phyloP scores from a whole-genome alignment of 495 filamentous ascomycete genomes.

The Talaromyces liani region DNA sequence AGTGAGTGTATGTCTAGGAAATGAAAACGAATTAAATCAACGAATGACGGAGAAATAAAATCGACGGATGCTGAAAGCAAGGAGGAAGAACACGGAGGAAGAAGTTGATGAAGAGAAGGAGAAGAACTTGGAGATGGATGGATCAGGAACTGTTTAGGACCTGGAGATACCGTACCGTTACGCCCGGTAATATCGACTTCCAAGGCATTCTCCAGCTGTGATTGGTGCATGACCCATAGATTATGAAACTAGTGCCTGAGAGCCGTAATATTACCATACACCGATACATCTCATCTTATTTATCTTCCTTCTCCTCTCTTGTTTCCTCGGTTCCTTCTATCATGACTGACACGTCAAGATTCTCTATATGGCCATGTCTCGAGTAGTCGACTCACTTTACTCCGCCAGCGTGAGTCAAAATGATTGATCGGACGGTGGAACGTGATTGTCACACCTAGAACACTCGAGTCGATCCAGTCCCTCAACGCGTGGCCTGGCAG shows the following conservation, averaged over 20 bases:
- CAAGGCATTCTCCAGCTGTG: not conserved
- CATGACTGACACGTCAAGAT: not conserved
- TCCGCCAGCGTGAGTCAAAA: not conserved
- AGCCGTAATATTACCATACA: slow-evolving; percentile 1
- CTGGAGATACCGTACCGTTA: not conserved
- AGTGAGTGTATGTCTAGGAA: slow-evolving; percentile 2
- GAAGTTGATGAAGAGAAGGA: not conserved
- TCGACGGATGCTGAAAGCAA: not conserved
- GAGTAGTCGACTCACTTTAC: not conserved
- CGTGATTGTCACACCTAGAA: not conserved
- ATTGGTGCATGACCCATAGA: not conserved
- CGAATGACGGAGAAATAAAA: not conserved
- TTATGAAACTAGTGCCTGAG: not conserved
- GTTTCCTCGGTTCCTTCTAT: not conserved
- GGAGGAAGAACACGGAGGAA: not conserved
- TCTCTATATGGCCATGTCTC: not conserved
- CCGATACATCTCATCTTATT: not conserved
- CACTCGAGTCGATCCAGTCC: not conserved
- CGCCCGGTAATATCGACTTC: not conserved
- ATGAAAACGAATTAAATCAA: not conserved
- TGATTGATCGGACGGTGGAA: not conserved
- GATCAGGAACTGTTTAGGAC: not conserved
- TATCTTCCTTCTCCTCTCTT: not conserved
- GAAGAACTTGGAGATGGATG: not conserved
- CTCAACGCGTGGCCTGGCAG: not conserved